phyloP scores from a whole-genome alignment of 2,329 filamentous ascomycete species.

The Claviceps sorghi region DNA sequence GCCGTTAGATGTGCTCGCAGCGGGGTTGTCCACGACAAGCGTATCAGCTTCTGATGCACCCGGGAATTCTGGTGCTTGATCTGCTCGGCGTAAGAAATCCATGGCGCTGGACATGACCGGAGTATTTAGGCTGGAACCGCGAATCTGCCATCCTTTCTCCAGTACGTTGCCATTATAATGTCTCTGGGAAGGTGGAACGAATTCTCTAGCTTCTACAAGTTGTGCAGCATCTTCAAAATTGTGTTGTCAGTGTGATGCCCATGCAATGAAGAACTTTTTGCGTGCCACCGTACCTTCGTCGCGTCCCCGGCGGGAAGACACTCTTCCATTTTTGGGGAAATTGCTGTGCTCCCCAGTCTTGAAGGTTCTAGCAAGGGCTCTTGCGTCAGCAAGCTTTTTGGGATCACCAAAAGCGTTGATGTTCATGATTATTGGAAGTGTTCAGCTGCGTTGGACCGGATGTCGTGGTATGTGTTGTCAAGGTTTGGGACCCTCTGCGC shows the following conservation, averaged over 20 bases:
- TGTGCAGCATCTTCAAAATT: not conserved
- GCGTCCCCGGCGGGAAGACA: not conserved
- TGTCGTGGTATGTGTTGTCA: not conserved
- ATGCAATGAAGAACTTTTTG: not conserved
- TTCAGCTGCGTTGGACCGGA: not conserved
- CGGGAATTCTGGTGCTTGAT: not conserved
- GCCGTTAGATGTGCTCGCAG: not conserved
- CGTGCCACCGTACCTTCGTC: not conserved
- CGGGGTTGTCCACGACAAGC: not conserved
- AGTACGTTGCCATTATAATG: not conserved
- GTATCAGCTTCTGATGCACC: not conserved
- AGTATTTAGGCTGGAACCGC: not conserved
- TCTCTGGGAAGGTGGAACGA: conserved; percentile 1
- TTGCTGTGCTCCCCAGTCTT: conserved; percentile 7
- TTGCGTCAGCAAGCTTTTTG: conserved; percentile 14
- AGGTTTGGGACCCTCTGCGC: not conserved
- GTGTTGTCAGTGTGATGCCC: not conserved
- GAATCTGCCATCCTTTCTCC: conserved; percentile 1
- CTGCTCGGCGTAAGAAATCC: conserved; percentile 3
- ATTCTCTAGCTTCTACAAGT: not conserved
- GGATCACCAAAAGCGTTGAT: conserved; percentile 11
- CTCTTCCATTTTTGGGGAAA: not conserved
- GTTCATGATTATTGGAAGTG: conserved; percentile 5
- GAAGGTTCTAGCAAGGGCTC: conserved; percentile 14
- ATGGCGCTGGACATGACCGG: conserved; percentile 1